Conservation (phyloP, 2,329 filamentous ascomycete species). For the Penicillium concentricum region DNA sequence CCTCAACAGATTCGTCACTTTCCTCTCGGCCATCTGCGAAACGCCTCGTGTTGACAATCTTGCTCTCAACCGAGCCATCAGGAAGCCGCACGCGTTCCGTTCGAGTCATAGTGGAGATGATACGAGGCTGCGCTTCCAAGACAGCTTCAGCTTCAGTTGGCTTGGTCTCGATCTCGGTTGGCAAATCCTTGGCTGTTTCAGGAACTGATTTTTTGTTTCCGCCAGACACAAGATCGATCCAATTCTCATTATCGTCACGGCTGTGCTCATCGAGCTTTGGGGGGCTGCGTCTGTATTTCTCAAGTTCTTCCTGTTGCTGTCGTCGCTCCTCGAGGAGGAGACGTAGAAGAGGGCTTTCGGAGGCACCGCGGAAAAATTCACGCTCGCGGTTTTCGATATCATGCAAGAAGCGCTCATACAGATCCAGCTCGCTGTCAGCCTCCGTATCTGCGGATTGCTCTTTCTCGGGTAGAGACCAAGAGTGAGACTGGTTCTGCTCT, state of each 20-base stretch:
- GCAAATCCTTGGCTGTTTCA: slow-evolving; percentile 13
- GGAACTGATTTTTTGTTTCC: slow-evolving; percentile 25
- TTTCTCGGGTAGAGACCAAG: slow-evolving; percentile 7
- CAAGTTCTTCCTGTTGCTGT: slow-evolving; percentile 22
- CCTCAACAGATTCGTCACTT: slow-evolving; percentile 54
- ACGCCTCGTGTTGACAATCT: slow-evolving; percentile 56
- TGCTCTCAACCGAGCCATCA: slow-evolving; percentile 60
- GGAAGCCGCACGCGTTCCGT: slow-evolving; percentile 55
- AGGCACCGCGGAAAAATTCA: slow-evolving; percentile 27
- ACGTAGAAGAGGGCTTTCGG: slow-evolving; percentile 37
- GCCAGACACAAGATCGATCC: slow-evolving; percentile 30
- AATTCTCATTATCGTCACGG: slow-evolving; percentile 24
- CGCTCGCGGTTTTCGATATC: slow-evolving; percentile 36
- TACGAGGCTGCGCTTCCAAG: slow-evolving; percentile 17
- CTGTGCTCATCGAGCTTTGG: slow-evolving; percentile 11
- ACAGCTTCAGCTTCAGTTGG: neutral
- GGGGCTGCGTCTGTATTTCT: slow-evolving; percentile 10
- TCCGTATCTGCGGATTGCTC: slow-evolving; percentile 21
- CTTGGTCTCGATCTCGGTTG: neutral
- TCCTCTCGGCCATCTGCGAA: slow-evolving; percentile 63
- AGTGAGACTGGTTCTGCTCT: slow-evolving; percentile 5
- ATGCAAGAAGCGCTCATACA: slow-evolving; percentile 52
- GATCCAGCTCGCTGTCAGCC: slow-evolving; percentile 50
- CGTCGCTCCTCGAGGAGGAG: slow-evolving; percentile 35
- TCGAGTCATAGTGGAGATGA: slow-evolving; percentile 58